A percentile compares a stretch with the other conserved stretches of the same genome.
phyloP scores from a whole-genome alignment of 2,329 filamentous ascomycete species.

The Epichloe uncinata region DNA sequence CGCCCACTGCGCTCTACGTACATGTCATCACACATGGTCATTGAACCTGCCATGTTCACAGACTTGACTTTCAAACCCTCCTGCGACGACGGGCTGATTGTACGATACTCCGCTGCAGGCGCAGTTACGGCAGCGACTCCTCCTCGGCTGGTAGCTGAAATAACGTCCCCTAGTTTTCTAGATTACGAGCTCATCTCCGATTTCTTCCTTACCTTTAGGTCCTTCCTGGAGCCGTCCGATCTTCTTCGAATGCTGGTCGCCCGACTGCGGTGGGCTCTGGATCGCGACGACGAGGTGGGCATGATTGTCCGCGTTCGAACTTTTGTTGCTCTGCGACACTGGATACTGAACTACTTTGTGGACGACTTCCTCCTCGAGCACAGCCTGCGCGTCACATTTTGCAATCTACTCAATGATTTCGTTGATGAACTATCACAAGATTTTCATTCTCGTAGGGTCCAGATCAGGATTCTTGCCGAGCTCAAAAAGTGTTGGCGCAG shows the following conservation, averaged over 20 bases:
- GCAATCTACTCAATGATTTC: constrained; percentile 61
- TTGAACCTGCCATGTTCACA: constrained; percentile 72
- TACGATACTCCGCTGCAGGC: constrained; percentile 63
- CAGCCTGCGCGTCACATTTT: constrained; percentile 63
- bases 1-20: constrained; percentile 32
- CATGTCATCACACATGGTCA: constrained; percentile 34
- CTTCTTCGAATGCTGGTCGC: constrained; percentile 76
- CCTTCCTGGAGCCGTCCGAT: constrained; percentile 66
- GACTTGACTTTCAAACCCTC: constrained; percentile 61
- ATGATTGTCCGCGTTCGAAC: constrained; percentile 91
- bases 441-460: constrained; percentile 33
- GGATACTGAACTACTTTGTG: constrained; percentile 95
- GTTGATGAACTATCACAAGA: constrained; percentile 40
- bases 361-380: constrained; percentile 82
- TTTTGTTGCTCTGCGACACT: constrained; percentile 89
- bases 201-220: constrained; percentile 90
- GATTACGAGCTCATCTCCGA: constrained; percentile 96
- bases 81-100: constrained; percentile 68
- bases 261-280: constrained; percentile 75
- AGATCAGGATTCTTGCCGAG: constrained; percentile 78
- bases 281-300: constrained; percentile 66
- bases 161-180: constrained; percentile 88
- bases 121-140: constrained; percentile 83
- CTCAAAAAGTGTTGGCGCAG: constrained; percentile 96
- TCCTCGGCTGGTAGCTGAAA: constrained; percentile 83